Conservation (phyloP, 306 rosid species). For the Lithocarpus polystachyus region DNA sequence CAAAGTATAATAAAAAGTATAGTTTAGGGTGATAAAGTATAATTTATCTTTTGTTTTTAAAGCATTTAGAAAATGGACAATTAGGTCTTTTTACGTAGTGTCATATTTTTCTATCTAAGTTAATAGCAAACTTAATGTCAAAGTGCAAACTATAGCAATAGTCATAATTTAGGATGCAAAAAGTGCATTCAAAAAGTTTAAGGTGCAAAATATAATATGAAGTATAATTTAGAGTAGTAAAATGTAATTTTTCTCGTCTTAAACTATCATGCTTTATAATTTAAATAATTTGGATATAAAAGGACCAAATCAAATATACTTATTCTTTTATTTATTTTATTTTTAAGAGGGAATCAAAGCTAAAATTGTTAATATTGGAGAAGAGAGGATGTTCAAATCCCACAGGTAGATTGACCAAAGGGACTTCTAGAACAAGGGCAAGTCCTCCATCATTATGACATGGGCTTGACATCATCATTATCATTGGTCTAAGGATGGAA, state of each 20-base stretch:
- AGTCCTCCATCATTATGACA: constrained; percentile 29
- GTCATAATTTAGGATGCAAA: fast-evolving
- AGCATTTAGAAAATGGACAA: fast-evolving
- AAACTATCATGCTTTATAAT: no score
- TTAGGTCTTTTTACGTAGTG: no score
- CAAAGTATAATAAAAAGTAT: no score
- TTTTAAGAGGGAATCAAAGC: background rate
- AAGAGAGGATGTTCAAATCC: background rate
- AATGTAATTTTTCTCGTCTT: no score
- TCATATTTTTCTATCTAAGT: no score
- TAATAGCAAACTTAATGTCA: fast-evolving
- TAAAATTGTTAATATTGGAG: background rate
- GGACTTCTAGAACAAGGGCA: background rate
- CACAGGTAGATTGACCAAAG: background rate
- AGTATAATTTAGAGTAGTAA: fast-evolving
- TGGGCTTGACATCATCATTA: constrained; percentile 30
- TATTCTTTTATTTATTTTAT: no score
- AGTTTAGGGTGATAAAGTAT: no score
- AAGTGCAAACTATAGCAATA: no score
- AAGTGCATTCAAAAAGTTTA: no score
- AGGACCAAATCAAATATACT: no score
- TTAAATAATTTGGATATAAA: no score
- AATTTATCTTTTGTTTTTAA: no score
- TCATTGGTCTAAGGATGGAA: constrained; percentile 21
- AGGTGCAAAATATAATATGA: fast-evolving